Conservation (phyloP, 2,329 filamentous ascomycete genomes). For the Zelopaecilomyces penicillatus region DNA sequence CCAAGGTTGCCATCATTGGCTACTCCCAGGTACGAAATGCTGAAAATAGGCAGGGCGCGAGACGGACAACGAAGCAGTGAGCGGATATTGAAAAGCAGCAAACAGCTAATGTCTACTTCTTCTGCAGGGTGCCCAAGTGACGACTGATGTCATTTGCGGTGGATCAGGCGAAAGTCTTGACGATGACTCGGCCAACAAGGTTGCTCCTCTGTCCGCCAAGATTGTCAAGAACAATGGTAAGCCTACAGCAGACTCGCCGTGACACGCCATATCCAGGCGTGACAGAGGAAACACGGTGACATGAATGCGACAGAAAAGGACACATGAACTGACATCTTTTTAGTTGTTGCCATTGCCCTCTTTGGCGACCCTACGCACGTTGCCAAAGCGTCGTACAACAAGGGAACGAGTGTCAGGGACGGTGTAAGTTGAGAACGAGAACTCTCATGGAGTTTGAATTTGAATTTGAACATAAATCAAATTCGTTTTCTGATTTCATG, state of each 20-base stretch:
- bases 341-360: conserved; percentile 32
- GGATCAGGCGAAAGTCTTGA: conserved; percentile 21
- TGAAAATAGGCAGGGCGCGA: background rate
- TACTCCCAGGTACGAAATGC: conserved; percentile 29
- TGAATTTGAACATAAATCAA: background rate
- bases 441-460: background rate
- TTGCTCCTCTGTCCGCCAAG: conserved; percentile 16
- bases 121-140: conserved; percentile 29
- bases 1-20: conserved; percentile 32
- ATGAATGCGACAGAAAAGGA: background rate
- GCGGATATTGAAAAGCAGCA: background rate
- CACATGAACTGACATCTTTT: background rate
- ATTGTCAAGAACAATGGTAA: conserved; percentile 27
- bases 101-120: background rate
- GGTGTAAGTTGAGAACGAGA: conserved; percentile 23
- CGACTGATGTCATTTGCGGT: conserved; percentile 30
- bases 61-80: background rate
- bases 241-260: conserved; percentile 3
- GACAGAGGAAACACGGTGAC: too few species aligned
- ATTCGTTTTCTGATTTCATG: background rate
- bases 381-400: conserved; percentile 26
- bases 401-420: conserved; percentile 27
- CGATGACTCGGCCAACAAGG: conserved; percentile 2
- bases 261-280: background rate
- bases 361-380: conserved; percentile 35